A percentile compares a stretch with the other conserved stretches of the same genome.
phyloP scores from a whole-genome alignment of 768 basidiomycete species.

The Leccinum barrowsii region DNA sequence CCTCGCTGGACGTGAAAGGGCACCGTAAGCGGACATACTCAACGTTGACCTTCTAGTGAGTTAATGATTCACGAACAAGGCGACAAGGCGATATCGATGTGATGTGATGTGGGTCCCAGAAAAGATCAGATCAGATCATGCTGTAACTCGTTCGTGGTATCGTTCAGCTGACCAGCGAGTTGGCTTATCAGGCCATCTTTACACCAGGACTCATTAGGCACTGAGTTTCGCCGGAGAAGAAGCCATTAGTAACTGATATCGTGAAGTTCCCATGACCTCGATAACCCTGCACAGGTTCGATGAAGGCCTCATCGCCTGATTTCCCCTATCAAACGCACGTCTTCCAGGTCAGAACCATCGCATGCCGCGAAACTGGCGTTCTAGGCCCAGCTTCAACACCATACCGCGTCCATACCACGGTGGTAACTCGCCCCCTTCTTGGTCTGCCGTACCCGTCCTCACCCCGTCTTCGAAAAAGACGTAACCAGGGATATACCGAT shows the following conservation, averaged over 20 bases:
- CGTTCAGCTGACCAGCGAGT: constrained; percentile 1
- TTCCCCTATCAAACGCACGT: neutral
- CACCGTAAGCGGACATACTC: constrained; percentile 69
- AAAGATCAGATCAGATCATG: neutral
- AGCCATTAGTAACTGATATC: neutral
- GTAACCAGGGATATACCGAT: constrained; percentile 93
- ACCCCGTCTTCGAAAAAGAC: constrained; percentile 77
- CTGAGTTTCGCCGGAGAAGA: neutral
- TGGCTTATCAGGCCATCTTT: neutral
- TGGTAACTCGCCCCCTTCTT: constrained; percentile 18
- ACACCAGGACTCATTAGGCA: neutral
- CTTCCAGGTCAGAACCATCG: constrained; percentile 36
- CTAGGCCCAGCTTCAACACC: constrained; percentile 50
- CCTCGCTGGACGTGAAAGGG: constrained; percentile 38
- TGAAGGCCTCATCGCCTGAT: neutral
- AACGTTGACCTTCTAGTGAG: neutral
- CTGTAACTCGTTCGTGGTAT: neutral
- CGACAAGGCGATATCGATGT: neutral
- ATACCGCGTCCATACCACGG: constrained; percentile 51
- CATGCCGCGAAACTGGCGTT: constrained; percentile 44
- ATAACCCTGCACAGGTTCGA: neutral
- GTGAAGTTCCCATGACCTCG: neutral
- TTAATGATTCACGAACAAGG: neutral
- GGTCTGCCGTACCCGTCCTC: constrained; percentile 26
- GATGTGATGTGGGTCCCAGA: constrained; percentile 1